These are phyloP conservation scores for Tolypocladium paradoxum DNA, from an alignment of 2,329 filamentous ascomycete genomes.

Conservation along the genomic window DNA sequence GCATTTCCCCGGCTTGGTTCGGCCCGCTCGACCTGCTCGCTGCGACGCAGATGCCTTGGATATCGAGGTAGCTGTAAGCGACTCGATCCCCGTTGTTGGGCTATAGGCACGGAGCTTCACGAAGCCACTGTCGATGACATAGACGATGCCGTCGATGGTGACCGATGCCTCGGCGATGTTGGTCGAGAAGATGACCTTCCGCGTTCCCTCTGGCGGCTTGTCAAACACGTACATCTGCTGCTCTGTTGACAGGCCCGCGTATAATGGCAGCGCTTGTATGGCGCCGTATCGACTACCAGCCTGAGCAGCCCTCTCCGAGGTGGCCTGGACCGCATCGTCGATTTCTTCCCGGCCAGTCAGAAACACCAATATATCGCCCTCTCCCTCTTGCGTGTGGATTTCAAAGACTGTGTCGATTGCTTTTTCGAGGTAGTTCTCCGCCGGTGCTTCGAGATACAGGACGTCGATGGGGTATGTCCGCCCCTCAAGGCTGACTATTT, in stretches of 20 bases:
- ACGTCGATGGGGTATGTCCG: slow-evolving; percentile 82
- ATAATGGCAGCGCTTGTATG: slow-evolving; percentile 55
- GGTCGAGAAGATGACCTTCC: slow-evolving; percentile 87
- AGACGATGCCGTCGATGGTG: slow-evolving; percentile 85
- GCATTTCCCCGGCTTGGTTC: slow-evolving; percentile 86
- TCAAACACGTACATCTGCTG: slow-evolving; percentile 96
- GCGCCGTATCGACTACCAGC: slow-evolving; percentile 29
- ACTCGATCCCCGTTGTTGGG: slow-evolving; percentile 76
- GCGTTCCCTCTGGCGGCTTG: slow-evolving; percentile 64
- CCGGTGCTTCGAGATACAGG: slow-evolving; percentile 66
- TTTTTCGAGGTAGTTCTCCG: slow-evolving; percentile 78
- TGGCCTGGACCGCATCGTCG: slow-evolving; percentile 66
- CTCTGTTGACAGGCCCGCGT: slow-evolving; percentile 79
- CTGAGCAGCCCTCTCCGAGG: slow-evolving; percentile 59
- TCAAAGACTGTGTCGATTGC: slow-evolving; percentile 76
- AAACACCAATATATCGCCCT: slow-evolving; percentile 85
- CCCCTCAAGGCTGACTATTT: slow-evolving; percentile 76
- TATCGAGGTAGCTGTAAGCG: slow-evolving; percentile 67
- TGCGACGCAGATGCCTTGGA: slow-evolving; percentile 92
- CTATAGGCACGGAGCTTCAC: slow-evolving; percentile 85
- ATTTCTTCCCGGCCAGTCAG: slow-evolving; percentile 91
- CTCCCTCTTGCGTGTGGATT: slow-evolving; percentile 69
- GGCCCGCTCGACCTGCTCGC: slow-evolving; percentile 78
- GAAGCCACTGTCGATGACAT: slow-evolving; percentile 83
- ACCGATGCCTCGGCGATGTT: slow-evolving; percentile 96